Base-by-base conservation (phyloP, 306 rosid genomes). In the Trifolium pratense region DNA sequence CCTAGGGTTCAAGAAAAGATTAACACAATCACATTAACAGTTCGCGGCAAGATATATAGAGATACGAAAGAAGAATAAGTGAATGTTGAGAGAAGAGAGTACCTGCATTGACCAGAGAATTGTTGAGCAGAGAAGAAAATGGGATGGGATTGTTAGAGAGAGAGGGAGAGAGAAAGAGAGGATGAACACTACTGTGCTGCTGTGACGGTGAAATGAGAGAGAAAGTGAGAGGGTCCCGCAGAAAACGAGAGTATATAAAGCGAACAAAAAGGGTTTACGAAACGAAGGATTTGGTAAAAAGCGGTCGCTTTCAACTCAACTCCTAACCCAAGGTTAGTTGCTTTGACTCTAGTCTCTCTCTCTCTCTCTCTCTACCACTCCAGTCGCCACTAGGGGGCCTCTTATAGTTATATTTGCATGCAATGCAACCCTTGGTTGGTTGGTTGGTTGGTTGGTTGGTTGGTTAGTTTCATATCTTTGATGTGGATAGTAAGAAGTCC, bases 101-200 rank as follows among this genome's bases (percentile, higher is more conserved):
- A 87, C 89, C 96, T 66, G 91, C 95, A 89, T 90, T 90, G 91
- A 87, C 78, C 39, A 64, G 58, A 0, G 75, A 80, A 86, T 84
- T 10, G 48, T 42, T 42, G 80, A 72, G 73, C 71, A n/a, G 1
- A 59, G 65, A 59, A 25, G 80, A 84, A 56, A 83, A 80, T 71
- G 77, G 82, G 85, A 82, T 74, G 76, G 82, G 59, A 82, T 43
- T 68, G 79, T 13, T 13, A 36, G 70, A 58, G 70, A 78, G 75
- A 73, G 75, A 80, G 45, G 62, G 70, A 57, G 15, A 2, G 45
- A 0, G 7, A 26, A 11, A n/a, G 62, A 8, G 23, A 45, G 12
- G 52, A 45, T 17, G 12, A 53, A 17, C 6, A 9, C 14, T 18
- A 29, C 32, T 29, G 32, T 29, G 32, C 6, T 29, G 32, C 6